Evolutionary conservation across 2,329 filamentous ascomycete species (phyloP), one percentile per base, ranked within the genome.

Genomic region (Ophiostoma himal-ulmi): DNA sequence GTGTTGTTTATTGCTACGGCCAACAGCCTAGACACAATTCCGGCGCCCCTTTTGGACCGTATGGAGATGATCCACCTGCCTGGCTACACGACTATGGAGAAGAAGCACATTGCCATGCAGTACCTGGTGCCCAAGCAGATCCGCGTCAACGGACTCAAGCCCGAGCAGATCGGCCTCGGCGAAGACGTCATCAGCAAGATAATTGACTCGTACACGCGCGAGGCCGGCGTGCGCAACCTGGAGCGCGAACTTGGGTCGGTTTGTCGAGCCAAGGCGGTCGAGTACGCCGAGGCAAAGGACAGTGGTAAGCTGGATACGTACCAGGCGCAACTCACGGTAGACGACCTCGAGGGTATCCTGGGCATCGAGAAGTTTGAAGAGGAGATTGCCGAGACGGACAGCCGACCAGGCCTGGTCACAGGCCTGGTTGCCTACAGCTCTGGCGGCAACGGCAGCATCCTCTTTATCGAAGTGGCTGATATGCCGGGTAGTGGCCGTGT

Each of bases 91-190:
- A 97, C 94, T 6, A 85, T 98, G 22, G 95, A 99, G 83, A 99
- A 99, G 83, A 88, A 93, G 71, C 93, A 97, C 78, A 99, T 99
- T 77, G 94, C 95, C 20, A 89, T 89, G 75, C 90, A 91, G 75
- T 95, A 99, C 79, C 84, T 99, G n/a, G 89, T 99, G 26, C 95
- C 95, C 14, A 99, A 98, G 82, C 95, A 99, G 79, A 90, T 98
- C 76, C 89, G 89, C 68, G 91, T 92, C 70, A 99, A 99, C 77
- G 95, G 95, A 36, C 87, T 99, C 68, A 84, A 84, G 67, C 83
- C 89, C 36, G 88, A 89, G 66, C 91, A 97, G 75, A 86, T 99
- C 67, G 80, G 84, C 52, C 88, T 99, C 73, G 88, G 87, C 62
- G 89, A 92, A 72, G 91, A 94, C 41, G 94, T 97, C 3, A 86